phyloP scores from a whole-genome alignment of 2,329 filamentous ascomycete genomes.

The Colletotrichum australisinense region DNA sequence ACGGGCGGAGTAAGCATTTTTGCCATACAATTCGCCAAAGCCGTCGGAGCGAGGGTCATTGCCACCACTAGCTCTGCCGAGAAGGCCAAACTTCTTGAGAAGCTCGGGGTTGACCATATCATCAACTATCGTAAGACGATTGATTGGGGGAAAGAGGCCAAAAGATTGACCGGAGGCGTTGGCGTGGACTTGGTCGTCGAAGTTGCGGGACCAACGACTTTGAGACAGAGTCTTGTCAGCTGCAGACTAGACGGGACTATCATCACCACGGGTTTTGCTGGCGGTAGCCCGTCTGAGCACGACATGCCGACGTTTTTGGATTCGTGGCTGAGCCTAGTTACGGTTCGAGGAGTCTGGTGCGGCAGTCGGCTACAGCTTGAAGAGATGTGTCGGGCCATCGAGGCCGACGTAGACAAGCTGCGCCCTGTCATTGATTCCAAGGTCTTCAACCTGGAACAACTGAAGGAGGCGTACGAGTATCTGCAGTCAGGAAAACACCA shows the following conservation, averaged over 20 bases:
- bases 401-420: conserved; percentile 52
- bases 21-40: conserved; percentile 54
- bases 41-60: conserved; percentile 53
- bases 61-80: conserved; percentile 56
- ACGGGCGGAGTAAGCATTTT: conserved; percentile 56
- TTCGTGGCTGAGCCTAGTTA: conserved; percentile 51
- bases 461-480: conserved; percentile 57
- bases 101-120: conserved; percentile 54
- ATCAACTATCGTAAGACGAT: conserved; percentile 55
- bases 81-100: conserved; percentile 53
- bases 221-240: conserved; percentile 52
- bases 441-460: conserved; percentile 56
- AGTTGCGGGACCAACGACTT: conserved; percentile 51
- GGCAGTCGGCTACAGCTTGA: conserved; percentile 61
- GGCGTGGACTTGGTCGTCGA: conserved; percentile 58
- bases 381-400: conserved; percentile 59
- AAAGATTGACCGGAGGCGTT: conserved; percentile 46
- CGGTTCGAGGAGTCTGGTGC: conserved; percentile 57
- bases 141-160: conserved; percentile 53
- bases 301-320: conserved; percentile 38
- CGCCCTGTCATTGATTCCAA: conserved; percentile 58
- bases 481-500: conserved; percentile 47
- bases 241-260: conserved; percentile 55
- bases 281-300: conserved; percentile 41
- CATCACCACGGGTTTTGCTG: conserved; percentile 48